Base-by-base conservation (phyloP, 1,284 basidiomycete genomes). In the Polyporus tsugae region DNA sequence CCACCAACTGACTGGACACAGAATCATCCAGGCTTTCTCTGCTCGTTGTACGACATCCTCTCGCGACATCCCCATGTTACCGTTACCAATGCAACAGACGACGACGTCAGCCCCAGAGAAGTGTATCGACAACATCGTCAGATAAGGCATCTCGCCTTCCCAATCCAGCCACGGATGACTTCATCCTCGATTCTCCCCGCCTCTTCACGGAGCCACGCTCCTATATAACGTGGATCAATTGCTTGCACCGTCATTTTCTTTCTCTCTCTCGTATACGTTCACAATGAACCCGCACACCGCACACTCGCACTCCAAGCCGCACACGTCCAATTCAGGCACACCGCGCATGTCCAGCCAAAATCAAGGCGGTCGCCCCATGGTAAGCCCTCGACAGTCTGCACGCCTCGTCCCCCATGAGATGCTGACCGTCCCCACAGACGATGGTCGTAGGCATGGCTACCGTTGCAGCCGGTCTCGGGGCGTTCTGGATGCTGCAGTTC, bases 401-500 rank as follows among this genome's bases (percentile, higher is more conserved):
- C 33, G 19, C 42, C 55, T 5, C 25, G 33, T 19, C 10, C 38
- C 4, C 6, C 25, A 39, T 4, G 15, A 19, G 33, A 39, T 3
- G 25, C 2, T 22, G 15, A 33, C 13, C 22, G 13, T 7, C 29
- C 25, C 22, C 52, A 6, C 60, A 74, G 73, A 71, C 68, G 4
- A 71, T 73, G 63, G 60, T 70, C 41, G 39, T 68, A 25, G 72
- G 72, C n/a, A 72, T 72, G 71, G 69, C 71, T 35, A 62, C 67
- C 13, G 72, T 73, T 22, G 68, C 70, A 3, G 59, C 68, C 0
- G 72, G 72, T 25, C 62, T 75, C 22, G 64, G 72, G 41, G 63
- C 46, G 25, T 75, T 72, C 44, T 73, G 69, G 68, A 60, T 69
- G 11, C 42, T 72, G 2, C 74, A 75, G 59, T 73, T 72, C 61